phyloP scores from a whole-genome alignment of 2,329 filamentous ascomycete species.

The Aspergillus sclerotialis region DNA sequence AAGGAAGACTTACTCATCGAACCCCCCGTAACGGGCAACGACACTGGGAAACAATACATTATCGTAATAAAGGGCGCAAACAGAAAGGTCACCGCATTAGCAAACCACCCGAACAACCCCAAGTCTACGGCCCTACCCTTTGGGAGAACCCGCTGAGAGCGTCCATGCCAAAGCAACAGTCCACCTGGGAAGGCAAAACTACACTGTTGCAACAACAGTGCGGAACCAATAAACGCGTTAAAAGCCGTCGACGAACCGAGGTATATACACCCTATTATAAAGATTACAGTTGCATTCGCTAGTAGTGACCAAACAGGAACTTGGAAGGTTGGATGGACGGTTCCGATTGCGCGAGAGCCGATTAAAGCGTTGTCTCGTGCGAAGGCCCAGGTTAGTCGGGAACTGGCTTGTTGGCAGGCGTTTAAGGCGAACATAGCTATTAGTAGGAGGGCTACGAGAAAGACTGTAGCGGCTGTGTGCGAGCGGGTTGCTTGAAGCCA shows the following conservation, averaged over 20 bases:
- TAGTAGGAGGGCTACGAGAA: slow-evolving; percentile 2
- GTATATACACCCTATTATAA: slow-evolving; percentile 21
- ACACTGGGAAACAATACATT: too few species aligned
- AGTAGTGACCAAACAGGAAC: slow-evolving; percentile 18
- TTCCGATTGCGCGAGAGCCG: slow-evolving; percentile 8
- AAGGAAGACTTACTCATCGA: too few species aligned
- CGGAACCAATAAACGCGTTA: slow-evolving; percentile 19
- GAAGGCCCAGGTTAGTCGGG: slow-evolving; percentile 5
- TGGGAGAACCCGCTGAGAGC: not conserved
- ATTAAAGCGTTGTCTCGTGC: slow-evolving; percentile 17
- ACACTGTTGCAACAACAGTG: slow-evolving; percentile 8
- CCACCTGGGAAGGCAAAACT: not conserved
- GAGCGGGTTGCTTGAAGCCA: slow-evolving; percentile 8
- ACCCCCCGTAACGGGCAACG: too few species aligned
- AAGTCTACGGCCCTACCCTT: too few species aligned
- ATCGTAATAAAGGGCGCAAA: too few species aligned
- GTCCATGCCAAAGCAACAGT: not conserved
- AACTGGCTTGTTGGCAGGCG: too few species aligned
- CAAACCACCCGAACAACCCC: too few species aligned
- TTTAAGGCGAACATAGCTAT: slow-evolving; percentile 11
- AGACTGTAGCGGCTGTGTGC: slow-evolving; percentile 2
- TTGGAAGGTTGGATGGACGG: slow-evolving; percentile 10
- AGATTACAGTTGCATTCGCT: slow-evolving; percentile 12
- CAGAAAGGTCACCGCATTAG: too few species aligned
- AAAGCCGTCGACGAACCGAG: slow-evolving; percentile 20